Evolutionary conservation across 345 rosid genomes (phyloP), one percentile per base, ranked within the genome.

Genomic region (Citrus unshiu): DNA sequence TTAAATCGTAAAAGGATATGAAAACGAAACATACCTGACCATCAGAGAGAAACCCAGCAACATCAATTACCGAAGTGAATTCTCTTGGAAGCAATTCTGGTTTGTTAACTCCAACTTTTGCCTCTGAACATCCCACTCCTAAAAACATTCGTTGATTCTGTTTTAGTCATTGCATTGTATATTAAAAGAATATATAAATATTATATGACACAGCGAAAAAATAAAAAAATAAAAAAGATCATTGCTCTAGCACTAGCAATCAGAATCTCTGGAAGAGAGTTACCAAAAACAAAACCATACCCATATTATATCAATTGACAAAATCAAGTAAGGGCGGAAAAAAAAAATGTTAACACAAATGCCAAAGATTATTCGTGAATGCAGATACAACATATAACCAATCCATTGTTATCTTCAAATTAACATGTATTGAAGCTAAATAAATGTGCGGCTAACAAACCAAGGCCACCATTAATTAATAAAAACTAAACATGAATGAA

Each of bases 81-180:
- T 92, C 94, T 80, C 81, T 84, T 66, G 98, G 98, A 39, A 95
- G 96, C 85, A 95, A 85, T 77, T 92, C 98, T 49, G 98, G 99
- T 86, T 93, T 92, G 90, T 95, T 93, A 22, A 93, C 98, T 35
- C 99, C 97, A 7, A 85, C 88, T 82, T 91, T 95, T 9, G 95
- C 98, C 63, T 88, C 95, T 0, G 93, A 94, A 73, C 85, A 24
- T 71, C 87, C 90, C 74, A 82, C 79, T 8, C 93, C 96, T 85
- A 77, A 82, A 84, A 74, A 12, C 49, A 24, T 22, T 67, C 21
- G 24, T 7, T 35, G 62, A 51, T n/a, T 51, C 35, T 9, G 1
- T 49, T 22, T 76, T 66, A 25, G 18, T 24, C 5, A 25, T 57
- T 34, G 27, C 60, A 57, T 68, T 59, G 35, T 60, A 13, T 76